Conservation (phyloP, 2,329 filamentous ascomycete genomes). For the Aureobasidium subglaciale region DNA sequence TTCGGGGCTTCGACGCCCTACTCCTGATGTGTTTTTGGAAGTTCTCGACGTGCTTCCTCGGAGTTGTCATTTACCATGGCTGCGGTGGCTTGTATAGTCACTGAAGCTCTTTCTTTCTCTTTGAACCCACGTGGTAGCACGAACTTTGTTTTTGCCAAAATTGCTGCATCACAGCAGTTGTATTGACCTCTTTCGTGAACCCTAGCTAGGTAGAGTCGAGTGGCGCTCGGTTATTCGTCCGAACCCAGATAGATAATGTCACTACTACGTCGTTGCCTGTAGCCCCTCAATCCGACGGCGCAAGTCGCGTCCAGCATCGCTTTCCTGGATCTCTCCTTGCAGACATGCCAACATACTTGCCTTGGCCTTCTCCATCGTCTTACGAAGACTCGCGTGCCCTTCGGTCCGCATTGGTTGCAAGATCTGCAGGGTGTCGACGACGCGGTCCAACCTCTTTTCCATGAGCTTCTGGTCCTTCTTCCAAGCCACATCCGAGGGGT, state of each 20-base stretch:
- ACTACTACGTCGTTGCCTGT: background rate
- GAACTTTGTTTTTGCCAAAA: background rate
- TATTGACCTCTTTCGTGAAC: background rate
- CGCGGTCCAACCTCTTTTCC: constrained; percentile 2
- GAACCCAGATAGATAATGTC: background rate
- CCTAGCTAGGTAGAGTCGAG: background rate
- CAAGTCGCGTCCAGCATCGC: background rate
- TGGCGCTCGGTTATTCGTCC: background rate
- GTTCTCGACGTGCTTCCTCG: background rate
- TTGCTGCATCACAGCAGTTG: background rate
- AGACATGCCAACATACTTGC: background rate
- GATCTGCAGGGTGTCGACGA: constrained; percentile 5
- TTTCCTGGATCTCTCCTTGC: background rate
- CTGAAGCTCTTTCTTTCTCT: background rate
- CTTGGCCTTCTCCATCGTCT: background rate
- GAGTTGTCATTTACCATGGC: background rate
- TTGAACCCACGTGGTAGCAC: background rate
- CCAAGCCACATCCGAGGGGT: background rate
- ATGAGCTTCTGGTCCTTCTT: background rate
- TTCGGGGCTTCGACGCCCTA: no score
- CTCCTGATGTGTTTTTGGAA: background rate
- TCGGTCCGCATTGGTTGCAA: constrained; percentile 5
- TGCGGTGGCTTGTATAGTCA: background rate
- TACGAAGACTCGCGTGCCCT: background rate
- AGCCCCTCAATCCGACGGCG: constrained; percentile 3